Base-by-base conservation (phyloP, 2,329 filamentous ascomycete species). In the Xylariales sp. region DNA sequence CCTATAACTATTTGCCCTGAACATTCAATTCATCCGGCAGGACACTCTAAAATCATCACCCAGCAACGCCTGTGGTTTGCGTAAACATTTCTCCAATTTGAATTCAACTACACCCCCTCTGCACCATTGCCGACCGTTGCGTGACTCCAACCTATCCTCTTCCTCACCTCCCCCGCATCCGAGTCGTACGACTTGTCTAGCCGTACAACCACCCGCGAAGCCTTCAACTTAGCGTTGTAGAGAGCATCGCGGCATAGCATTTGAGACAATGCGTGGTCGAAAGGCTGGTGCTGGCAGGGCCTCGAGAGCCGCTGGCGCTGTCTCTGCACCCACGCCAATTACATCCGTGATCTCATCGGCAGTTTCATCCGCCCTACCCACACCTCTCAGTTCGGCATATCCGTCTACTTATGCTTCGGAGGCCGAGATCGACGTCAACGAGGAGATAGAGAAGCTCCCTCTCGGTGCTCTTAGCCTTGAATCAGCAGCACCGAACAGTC, bases 401-500 rank as follows among this genome's bases (percentile, higher is more conserved):
- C 74, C 81, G 6, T 80, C 81, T 2, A 78, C 80, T 2, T 77
- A 79, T 64, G 61, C 78, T 28, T 79, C 82, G 32, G 79, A 82
- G 48, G 77, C 75, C 49, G 80, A 83, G n/a, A 74, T 75, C 18
- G 82, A 81, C 16, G 43, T 70, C 32, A 70, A 82, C 58, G 80
- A 83, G n/a, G 79, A 81, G 5, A 74, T 82, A 18, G 76, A 80
- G 62, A 76, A 78, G 5, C 71, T 85, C 32, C 74, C 80, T 32
- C 81, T 87, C 45, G 79, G 80, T 46, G 78, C 79, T 1, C 75
- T 87, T 18, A 83, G 82, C 1, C 77, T 86, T 32, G 79, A 81
- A 56, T 79, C 80, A 1, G 61, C 74, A 30, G 66, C 71, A 23
- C 61, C 70, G 50, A 71, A 71, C 23, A 66, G 69, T 56, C 69